These are phyloP conservation scores for Cyberlindnera sargentensis DNA, from an alignment of 805 yeast species.

Conservation along the genomic window DNA sequence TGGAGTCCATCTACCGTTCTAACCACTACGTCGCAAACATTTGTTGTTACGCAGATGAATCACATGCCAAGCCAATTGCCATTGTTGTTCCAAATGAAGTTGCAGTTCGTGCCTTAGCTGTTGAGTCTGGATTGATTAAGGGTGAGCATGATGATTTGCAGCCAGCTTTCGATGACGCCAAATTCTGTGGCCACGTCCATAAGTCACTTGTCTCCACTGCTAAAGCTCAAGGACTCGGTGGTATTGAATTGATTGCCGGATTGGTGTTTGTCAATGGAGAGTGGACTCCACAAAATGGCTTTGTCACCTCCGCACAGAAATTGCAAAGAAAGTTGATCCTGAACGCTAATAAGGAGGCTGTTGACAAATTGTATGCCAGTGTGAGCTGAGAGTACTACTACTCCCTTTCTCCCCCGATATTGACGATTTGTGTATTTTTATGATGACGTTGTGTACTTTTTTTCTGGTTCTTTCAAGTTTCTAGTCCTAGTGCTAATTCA, in stretches of 20 bases:
- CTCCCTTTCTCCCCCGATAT: background rate
- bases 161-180: slow-evolving; percentile 44
- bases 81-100: slow-evolving; percentile 77
- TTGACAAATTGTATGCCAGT: slow-evolving; percentile 52
- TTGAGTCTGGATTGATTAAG: slow-evolving; percentile 45
- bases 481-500: too few species aligned
- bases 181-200: slow-evolving; percentile 46
- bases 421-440: background rate
- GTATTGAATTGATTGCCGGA: slow-evolving; percentile 81
- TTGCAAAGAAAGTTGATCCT: slow-evolving; percentile 89
- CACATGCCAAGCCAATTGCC: slow-evolving; percentile 86
- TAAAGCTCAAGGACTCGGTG: slow-evolving; percentile 68
- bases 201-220: slow-evolving; percentile 68
- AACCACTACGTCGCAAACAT: slow-evolving; percentile 69
- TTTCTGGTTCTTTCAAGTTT: too few species aligned
- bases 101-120: slow-evolving; percentile 53
- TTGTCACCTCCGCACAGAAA: slow-evolving; percentile 92
- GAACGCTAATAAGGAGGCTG: slow-evolving; percentile 55
- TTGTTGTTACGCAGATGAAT: slow-evolving; percentile 89
- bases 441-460: too few species aligned
- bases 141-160: slow-evolving; percentile 40
- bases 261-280: slow-evolving; percentile 77
- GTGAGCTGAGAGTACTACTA: background rate
- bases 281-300: slow-evolving; percentile 97
- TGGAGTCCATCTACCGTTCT: slow-evolving; percentile 87